phyloP scores from a whole-genome alignment of 768 basidiomycete genomes.

The Trametes villosa region DNA sequence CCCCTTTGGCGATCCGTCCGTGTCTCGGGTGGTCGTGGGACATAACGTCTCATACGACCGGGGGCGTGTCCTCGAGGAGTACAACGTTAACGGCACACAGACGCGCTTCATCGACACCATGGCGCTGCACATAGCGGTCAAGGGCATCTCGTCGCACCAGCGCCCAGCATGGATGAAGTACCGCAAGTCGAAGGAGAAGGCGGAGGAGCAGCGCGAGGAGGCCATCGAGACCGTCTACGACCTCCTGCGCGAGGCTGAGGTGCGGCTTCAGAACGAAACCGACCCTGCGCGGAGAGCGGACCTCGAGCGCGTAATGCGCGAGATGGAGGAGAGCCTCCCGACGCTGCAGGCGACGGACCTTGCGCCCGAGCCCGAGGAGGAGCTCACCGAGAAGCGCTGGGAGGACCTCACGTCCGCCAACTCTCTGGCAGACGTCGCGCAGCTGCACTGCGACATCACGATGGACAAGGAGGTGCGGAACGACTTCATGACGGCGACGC shows the following conservation, averaged over 20 bases:
- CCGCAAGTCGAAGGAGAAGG: constrained; percentile 67
- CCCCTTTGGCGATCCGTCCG: constrained; percentile 61
- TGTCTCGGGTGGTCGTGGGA: constrained; percentile 76
- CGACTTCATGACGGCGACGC: constrained; percentile 73
- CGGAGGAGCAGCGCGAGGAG: constrained; percentile 60
- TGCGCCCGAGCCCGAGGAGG: constrained; percentile 44
- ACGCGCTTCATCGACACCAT: constrained; percentile 94
- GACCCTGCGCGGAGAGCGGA: constrained; percentile 43
- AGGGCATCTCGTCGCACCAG: constrained; percentile 93
- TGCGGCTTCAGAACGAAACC: constrained; percentile 42
- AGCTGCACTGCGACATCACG: constrained; percentile 81
- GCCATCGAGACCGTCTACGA: constrained; percentile 65
- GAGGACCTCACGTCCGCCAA: constrained; percentile 92
- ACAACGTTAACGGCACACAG: constrained; percentile 62
- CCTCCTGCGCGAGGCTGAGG: constrained; percentile 48
- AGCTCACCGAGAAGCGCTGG: constrained; percentile 69
- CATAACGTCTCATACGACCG: constrained; percentile 97
- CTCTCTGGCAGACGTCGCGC: constrained; percentile 90
- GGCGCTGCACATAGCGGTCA: constrained; percentile 91
- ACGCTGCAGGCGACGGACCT: constrained; percentile 44
- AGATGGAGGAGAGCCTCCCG: constrained; percentile 47
- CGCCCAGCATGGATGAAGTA: constrained; percentile 92
- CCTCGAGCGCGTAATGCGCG: constrained; percentile 43
- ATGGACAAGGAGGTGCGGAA: constrained; percentile 79
- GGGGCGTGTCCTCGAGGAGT: constrained; percentile 82